Base-by-base conservation (phyloP, 495 filamentous ascomycete genomes). In the Daldinia grandis region DNA sequence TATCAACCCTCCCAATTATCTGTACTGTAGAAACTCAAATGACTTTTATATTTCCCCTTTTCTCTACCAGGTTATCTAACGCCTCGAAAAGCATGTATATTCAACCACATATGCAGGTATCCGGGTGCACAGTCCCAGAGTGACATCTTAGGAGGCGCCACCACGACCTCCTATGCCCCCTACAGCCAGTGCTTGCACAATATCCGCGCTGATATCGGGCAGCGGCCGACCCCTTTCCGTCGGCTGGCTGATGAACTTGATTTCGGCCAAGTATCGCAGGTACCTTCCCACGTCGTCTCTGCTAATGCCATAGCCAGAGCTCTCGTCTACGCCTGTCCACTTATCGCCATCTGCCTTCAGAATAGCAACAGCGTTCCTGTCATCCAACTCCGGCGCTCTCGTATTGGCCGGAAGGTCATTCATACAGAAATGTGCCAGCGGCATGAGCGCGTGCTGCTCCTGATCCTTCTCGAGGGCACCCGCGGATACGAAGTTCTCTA, bases 381-480 rank as follows among this genome's bases (percentile, higher is more conserved):
- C 92, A 62, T 93, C 91, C 24, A 98, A 83, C 75, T 92, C 92
- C 0, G 92, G 93, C 1, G 93, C 93, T 62, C 88, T 89, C 10
- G 92, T 94, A 65, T 88, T 88, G 8, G 85, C 86, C 0, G 93
- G 94, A 8, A 98, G 86, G 73, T 97, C 90, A 17, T 87, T 85
- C 30, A 88, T 90, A 44, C 91, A 92, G 76, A 96, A 95, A 79
- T 97, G 91, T 75, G 91, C 93, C 27, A 97, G 87, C 1, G 93
- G 93, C 87, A 95, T 90, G 66, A 92, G 81, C n/a, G 91, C 90
- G 72, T 89, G 87, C 78, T 92, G 88, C 53, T 87, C 84, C 57
- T 87, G 83, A 54, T 88, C 84, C 74, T 84, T 83, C 73, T 82
- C 76, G 3, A 79, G 54, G 9, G 78, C 66, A 53, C 80, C 85